Evolutionary conservation across 495 filamentous ascomycete genomes (phyloP), one percentile per base, ranked within the genome.

Genomic region (Aspergillus heteromorphus): DNA sequence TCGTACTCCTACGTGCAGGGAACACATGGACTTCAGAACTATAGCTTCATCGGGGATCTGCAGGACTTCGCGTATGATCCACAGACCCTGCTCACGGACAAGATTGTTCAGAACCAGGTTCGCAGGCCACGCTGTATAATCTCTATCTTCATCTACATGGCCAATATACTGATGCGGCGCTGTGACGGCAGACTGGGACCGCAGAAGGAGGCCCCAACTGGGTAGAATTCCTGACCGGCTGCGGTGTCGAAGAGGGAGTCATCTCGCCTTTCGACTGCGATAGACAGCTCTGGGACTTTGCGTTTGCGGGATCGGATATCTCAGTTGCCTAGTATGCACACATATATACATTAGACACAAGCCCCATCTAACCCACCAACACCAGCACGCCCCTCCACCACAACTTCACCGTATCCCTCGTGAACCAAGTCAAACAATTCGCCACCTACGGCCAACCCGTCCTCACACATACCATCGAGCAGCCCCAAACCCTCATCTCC

Each of bases 1-100:
- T 77, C 74, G n/a, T 82, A 81, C 51, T 79, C 78, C 16, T 81
- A 73, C 49, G 71, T 80, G 19, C 76, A 80, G 64, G 79, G 78
- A 16, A 78, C 72, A 6, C 57, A 61, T 41, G 79, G 78, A 3
- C 70, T 63, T 48, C 62, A 70, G 23, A 77, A 78, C 60, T 80
- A 56, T 54, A 73, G 70, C 51, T 81, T 79, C 63, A 79, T 81
- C 20, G 76, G 75, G 17, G 72, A 76, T 57, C 57, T 63, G 25
- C 54, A 73, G 41, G 54, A 74, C 50, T 65, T 72, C 31, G 52
- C 65, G 45, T 79, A 72, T 42, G 69, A 66, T 42, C 57, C 70
- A 8, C 23, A 70, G 25, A 59, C 66, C 18, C 66, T 82, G 0
- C 64, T 79, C 7, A 69, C 64, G 0, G 60, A 80, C 60, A 63